phyloP scores from a whole-genome alignment of 164 flowering plant genomes.

The Berberis thunbergii region DNA sequence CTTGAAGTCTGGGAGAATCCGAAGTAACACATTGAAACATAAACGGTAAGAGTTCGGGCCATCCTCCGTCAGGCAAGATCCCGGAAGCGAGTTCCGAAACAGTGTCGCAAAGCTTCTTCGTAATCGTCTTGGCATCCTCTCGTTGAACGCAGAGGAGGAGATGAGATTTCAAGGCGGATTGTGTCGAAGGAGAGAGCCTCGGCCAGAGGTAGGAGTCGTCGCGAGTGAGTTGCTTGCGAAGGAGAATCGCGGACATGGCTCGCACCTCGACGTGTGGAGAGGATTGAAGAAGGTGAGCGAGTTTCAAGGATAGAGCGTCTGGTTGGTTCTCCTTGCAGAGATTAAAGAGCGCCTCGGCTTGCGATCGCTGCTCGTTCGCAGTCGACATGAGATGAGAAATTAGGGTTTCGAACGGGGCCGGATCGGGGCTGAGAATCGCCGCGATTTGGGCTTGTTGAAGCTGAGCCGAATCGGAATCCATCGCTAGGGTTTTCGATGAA shows the following conservation, averaged over 20 bases:
- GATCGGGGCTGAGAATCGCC: conserved; percentile 64
- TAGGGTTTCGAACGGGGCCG: conserved; percentile 67
- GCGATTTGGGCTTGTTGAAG: conserved; percentile 59
- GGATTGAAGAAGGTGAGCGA: conserved; percentile 60
- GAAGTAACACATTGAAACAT: conserved; percentile 90
- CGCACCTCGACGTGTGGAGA: conserved; percentile 71
- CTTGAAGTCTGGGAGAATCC: conserved; percentile 54
- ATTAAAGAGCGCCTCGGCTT: conserved; percentile 72
- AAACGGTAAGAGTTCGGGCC: conserved; percentile 95
- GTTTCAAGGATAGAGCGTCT: conserved; percentile 61
- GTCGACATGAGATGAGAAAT: conserved; percentile 77
- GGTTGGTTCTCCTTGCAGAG: conserved; percentile 75
- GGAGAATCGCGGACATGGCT: conserved; percentile 90
- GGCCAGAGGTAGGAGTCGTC: conserved; percentile 91
- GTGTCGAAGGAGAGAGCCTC: conserved; percentile 56
- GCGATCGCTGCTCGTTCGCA: conserved; percentile 68
- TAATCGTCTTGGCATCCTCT: conserved; percentile 59
- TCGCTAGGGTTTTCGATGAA: conserved; percentile 16
- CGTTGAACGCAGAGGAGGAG: conserved; percentile 52
- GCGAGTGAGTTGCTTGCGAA: conserved; percentile 82
- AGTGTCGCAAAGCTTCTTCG: conserved; percentile 90
- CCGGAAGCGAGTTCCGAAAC: conserved; percentile 85
- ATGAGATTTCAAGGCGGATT: conserved; percentile 53
- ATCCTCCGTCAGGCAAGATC: conserved; percentile 61
- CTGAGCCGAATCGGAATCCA: conserved; percentile 47